phyloP scores from a whole-genome alignment of 306 rosid species.

The Cucurbita moschata region DNA sequence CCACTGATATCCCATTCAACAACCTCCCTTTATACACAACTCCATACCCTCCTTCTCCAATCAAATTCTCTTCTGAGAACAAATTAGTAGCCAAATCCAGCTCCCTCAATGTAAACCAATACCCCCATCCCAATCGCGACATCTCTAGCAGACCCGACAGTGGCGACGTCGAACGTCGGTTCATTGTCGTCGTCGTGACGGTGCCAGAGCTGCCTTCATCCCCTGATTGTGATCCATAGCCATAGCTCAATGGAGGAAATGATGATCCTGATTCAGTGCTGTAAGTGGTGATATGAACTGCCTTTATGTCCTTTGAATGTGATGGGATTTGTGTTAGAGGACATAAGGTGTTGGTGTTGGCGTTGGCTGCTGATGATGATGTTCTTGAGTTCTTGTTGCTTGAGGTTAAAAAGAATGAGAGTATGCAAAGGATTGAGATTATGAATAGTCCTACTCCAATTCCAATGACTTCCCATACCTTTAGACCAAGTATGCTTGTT shows the following conservation, averaged over 20 bases:
- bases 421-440: slow-evolving; percentile 42
- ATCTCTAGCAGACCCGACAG: slow-evolving; percentile 71
- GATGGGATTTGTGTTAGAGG: slow-evolving; percentile 66
- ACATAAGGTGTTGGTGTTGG: slow-evolving; percentile 1
- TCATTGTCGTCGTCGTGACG: slow-evolving; percentile 18
- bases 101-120: slow-evolving; percentile 93
- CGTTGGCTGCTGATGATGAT: not conserved
- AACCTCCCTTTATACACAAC: slow-evolving; percentile 67
- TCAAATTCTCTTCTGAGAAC: slow-evolving; percentile 59
- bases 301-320: slow-evolving; percentile 86
- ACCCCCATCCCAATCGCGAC: slow-evolving; percentile 97
- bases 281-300: slow-evolving; percentile 28
- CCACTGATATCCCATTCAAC: slow-evolving; percentile 77
- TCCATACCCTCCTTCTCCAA: slow-evolving; percentile 99
- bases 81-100: slow-evolving; percentile 76
- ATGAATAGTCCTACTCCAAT: slow-evolving; percentile 64
- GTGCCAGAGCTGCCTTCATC: slow-evolving; percentile 75
- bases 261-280: slow-evolving; percentile 57
- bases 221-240: slow-evolving; percentile 52
- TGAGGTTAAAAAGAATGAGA: slow-evolving; percentile 61
- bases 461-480: slow-evolving; percentile 84
- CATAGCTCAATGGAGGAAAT: slow-evolving; percentile 41
- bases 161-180: slow-evolving; percentile 52
- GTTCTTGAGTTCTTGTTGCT: slow-evolving; percentile 63
- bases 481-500: slow-evolving; percentile 41